Evolutionary conservation across 306 rosid species (phyloP).

Genomic region (Prunus mume): DNA sequence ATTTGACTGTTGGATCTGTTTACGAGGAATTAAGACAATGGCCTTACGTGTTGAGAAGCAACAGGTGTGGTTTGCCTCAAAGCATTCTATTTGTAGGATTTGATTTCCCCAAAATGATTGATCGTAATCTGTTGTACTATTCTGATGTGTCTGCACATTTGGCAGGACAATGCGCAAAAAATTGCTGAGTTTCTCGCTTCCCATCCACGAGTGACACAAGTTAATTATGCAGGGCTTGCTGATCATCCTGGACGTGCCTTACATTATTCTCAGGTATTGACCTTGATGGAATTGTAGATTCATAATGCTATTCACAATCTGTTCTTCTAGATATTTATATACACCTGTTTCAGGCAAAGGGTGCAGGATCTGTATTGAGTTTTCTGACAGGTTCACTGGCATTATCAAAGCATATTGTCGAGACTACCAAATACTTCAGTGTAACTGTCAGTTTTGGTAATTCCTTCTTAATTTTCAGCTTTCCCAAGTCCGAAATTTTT

Average conservation of each 20-base stretch:
- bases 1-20: constrained; percentile 83
- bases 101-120: neutral
- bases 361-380: constrained; percentile 93
- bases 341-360: constrained; percentile 63
- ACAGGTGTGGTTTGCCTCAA: constrained; percentile 54
- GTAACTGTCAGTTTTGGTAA: constrained; percentile 91
- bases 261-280: constrained; percentile 81
- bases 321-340: constrained; percentile 15
- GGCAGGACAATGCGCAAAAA: constrained; percentile 88
- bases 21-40: constrained; percentile 90
- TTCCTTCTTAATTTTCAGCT: constrained; percentile 7
- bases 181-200: constrained; percentile 85
- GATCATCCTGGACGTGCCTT: constrained; percentile 69
- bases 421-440: constrained; percentile 84
- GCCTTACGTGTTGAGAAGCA: constrained; percentile 88
- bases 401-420: constrained; percentile 86
- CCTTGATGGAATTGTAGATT: constrained; percentile 17
- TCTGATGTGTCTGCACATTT: constrained; percentile 6
- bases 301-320: neutral
- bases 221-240: constrained; percentile 74
- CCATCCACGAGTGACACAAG: constrained; percentile 75
- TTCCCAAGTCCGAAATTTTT: neutral
- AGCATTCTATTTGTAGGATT: constrained; percentile 1
- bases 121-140: neutral
- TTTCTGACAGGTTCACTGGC: constrained; percentile 79